Evolutionary conservation across 768 basidiomycete genomes (phyloP).

Genomic region (Podaxis mareebaensis): DNA sequence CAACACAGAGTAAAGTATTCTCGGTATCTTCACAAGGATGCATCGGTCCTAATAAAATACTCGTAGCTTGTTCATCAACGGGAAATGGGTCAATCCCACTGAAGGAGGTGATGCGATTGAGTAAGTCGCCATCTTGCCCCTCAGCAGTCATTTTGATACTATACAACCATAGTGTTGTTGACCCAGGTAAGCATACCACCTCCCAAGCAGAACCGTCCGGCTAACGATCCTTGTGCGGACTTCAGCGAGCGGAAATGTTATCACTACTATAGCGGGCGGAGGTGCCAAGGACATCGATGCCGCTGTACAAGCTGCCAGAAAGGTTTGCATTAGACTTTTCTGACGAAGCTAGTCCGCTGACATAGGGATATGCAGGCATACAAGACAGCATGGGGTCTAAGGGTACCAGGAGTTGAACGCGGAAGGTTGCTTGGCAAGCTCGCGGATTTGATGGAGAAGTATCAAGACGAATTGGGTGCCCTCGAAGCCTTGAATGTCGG

Average conservation of each 20-base stretch:
- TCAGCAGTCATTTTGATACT: background rate
- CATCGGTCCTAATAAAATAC: background rate
- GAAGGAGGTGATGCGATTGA: conserved; percentile 59
- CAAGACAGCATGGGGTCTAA: conserved; percentile 70
- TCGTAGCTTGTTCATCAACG: conserved; percentile 67
- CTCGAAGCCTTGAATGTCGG: conserved; percentile 74
- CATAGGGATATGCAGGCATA: conserved; percentile 27
- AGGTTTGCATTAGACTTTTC: conserved; percentile 30
- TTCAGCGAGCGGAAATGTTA: conserved; percentile 62
- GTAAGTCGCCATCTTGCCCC: conserved; percentile 39
- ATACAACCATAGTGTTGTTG: conserved; percentile 45
- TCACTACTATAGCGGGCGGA: conserved; percentile 59
- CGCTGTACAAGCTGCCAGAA: conserved; percentile 70
- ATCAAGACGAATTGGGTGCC: conserved; percentile 67
- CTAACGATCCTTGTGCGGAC: conserved; percentile 15
- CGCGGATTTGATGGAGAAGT: conserved; percentile 59
- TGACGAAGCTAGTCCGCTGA: background rate
- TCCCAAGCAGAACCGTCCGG: background rate
- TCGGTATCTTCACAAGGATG: conserved; percentile 7
- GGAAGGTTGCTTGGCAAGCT: conserved; percentile 61
- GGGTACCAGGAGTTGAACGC: conserved; percentile 51
- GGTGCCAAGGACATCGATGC: conserved; percentile 71
- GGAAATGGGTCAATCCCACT: conserved; percentile 61
- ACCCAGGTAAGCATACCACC: conserved; percentile 42
- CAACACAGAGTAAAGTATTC: conserved; percentile 22